Percentiles rank a stretch among this genome's conserved stretches.
Conservation (phyloP, 2,329 filamentous ascomycete species). For the Colletotrichum lupini region DNA sequence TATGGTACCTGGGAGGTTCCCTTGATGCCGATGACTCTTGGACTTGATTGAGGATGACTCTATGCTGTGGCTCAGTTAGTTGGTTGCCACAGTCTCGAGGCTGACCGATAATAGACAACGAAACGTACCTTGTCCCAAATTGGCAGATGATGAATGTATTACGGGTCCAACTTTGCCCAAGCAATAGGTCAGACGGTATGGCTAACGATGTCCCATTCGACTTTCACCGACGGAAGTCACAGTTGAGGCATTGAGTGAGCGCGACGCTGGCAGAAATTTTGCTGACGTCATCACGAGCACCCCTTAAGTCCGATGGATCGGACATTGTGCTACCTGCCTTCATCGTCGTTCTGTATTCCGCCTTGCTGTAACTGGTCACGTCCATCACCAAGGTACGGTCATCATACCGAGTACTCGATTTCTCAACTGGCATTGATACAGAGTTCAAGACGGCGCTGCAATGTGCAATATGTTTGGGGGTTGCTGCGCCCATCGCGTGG, state of each 20-base stretch:
- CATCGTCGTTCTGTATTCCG: not conserved
- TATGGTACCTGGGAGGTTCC: not conserved
- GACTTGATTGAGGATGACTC: not conserved
- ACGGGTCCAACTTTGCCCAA: not conserved
- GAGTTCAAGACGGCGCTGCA: not conserved
- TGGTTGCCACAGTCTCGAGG: not conserved
- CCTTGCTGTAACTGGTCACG: not conserved
- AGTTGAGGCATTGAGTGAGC: not conserved
- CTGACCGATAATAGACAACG: no score
- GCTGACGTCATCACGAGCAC: constrained; percentile 11
- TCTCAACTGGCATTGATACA: not conserved
- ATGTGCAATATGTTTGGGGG: no score
- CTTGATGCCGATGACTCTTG: not conserved
- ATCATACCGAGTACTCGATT: not conserved
- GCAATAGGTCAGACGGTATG: constrained; percentile 6
- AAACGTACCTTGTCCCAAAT: no score
- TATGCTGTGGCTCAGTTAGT: not conserved
- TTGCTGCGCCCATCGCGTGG: not conserved
- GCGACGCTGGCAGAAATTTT: constrained; percentile 8
- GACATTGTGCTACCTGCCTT: not conserved
- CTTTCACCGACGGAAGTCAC: not conserved
- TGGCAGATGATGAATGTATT: not conserved
- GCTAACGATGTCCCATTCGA: constrained; percentile 1
- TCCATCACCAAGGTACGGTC: not conserved
- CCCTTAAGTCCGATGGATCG: not conserved